Conservation (phyloP, 2,329 filamentous ascomycete species). For the Cordyceps fumosorosea region DNA sequence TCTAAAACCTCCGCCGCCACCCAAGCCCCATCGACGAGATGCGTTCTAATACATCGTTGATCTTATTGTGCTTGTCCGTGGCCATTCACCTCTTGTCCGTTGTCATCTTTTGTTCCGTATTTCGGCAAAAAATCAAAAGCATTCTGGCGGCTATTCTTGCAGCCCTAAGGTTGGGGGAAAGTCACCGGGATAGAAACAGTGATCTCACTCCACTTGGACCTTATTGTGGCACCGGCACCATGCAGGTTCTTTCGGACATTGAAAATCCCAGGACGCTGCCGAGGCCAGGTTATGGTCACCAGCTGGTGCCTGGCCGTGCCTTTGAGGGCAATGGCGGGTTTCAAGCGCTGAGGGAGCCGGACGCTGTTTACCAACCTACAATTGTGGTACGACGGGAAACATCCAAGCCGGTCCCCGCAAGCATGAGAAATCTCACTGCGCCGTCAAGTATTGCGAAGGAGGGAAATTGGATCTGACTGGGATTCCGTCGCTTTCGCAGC, state of each 20-base stretch:
- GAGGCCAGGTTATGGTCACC: not conserved
- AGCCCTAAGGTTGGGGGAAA: not conserved
- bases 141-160: not conserved
- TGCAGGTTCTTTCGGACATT: no score
- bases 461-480: not conserved
- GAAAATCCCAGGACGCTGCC: not conserved
- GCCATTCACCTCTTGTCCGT: not conserved
- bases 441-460: no score
- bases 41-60: not conserved
- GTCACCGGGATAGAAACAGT: not conserved
- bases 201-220: not conserved
- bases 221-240: not conserved
- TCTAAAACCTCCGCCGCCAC: not conserved
- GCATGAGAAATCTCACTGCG: not conserved
- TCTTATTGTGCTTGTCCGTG: not conserved
- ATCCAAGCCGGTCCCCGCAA: no score
- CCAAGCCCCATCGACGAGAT: not conserved
- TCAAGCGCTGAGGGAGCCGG: not conserved
- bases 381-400: no score
- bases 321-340: not conserved
- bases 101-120: not conserved
- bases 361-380: no score
- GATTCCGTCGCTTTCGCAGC: not conserved
- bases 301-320: not conserved
- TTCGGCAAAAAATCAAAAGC: not conserved